These are phyloP conservation scores for Peronospora belbahrii DNA, from an alignment of 352 stramenopile species.

Conservation along the genomic window DNA sequence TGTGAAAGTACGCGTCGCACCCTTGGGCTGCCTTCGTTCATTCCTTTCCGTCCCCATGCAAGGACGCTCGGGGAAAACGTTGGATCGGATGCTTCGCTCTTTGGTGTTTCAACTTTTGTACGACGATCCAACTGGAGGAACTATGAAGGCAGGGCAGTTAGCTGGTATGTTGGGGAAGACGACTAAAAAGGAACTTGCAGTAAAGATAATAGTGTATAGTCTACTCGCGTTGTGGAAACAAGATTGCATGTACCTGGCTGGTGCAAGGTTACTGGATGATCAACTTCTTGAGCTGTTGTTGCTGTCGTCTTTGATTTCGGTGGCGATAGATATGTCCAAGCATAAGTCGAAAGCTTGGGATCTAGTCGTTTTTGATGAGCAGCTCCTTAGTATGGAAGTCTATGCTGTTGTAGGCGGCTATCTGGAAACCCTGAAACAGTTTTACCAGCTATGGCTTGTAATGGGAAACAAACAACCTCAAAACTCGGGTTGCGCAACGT, in stretches of 20 bases:
- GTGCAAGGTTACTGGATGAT: slow-evolving; percentile 28
- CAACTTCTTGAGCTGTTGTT: slow-evolving; percentile 45
- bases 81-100: slow-evolving; percentile 37
- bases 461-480: slow-evolving; percentile 36
- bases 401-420: slow-evolving; percentile 41
- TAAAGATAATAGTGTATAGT: slow-evolving; percentile 49
- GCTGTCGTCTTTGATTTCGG: slow-evolving; percentile 44
- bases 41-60: slow-evolving; percentile 29
- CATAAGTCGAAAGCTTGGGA: slow-evolving; percentile 6
- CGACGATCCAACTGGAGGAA: slow-evolving; percentile 18
- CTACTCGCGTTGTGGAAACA: slow-evolving; percentile 48
- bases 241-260: slow-evolving; percentile 28
- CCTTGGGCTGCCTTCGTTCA: slow-evolving; percentile 21
- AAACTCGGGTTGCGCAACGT: slow-evolving; percentile 33
- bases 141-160: slow-evolving; percentile 25
- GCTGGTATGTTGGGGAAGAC: slow-evolving; percentile 27
- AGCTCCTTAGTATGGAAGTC: slow-evolving; percentile 41
- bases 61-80: slow-evolving; percentile 18
- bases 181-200: slow-evolving; percentile 26
- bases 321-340: slow-evolving; percentile 27
- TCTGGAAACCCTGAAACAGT: slow-evolving; percentile 44
- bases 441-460: slow-evolving; percentile 45
- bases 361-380: slow-evolving; percentile 19
- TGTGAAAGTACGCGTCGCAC: slow-evolving; percentile 20
- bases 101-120: slow-evolving; percentile 48